Percentiles rank a stretch among this genome's conserved stretches.
phyloP scores from a whole-genome alignment of 1,284 basidiomycete species.

The Cryptococcus sp. region DNA sequence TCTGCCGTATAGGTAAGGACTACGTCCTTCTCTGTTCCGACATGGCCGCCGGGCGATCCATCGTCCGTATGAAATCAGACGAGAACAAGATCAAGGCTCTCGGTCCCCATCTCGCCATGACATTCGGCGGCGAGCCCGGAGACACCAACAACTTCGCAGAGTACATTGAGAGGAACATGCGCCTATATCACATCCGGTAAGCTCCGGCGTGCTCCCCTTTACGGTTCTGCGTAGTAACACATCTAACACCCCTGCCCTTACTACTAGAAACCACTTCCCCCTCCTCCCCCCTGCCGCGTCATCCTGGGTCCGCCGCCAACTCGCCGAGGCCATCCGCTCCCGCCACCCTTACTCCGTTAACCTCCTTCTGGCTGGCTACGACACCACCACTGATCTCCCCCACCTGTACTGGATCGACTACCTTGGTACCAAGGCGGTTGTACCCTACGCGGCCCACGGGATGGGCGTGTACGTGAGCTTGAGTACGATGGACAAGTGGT shows the following conservation, averaged over 20 bases:
- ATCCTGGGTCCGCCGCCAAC: constrained; percentile 85
- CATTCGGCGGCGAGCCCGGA: constrained; percentile 91
- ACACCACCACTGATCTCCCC: constrained; percentile 59
- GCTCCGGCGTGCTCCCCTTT: constrained; percentile 19
- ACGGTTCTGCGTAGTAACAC: neutral
- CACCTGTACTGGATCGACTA: constrained; percentile 96
- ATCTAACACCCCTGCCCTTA: neutral
- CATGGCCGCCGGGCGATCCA: constrained; percentile 78
- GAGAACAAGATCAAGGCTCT: constrained; percentile 96
- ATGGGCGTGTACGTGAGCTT: constrained; percentile 91
- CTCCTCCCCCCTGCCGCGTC: constrained; percentile 87
- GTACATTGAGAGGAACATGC: constrained; percentile 91
- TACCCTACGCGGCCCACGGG: constrained; percentile 93
- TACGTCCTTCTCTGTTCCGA: constrained; percentile 90
- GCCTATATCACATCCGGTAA: constrained; percentile 89
- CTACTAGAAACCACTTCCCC: constrained; percentile 55
- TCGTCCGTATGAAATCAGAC: constrained; percentile 96
- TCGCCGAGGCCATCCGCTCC: constrained; percentile 86
- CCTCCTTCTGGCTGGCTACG: constrained; percentile 87
- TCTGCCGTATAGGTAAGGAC: constrained; percentile 76
- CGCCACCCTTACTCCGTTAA: constrained; percentile 88
- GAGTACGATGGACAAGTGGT: constrained; percentile 82
- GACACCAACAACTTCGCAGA: constrained; percentile 98
- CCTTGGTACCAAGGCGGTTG: constrained; percentile 79
- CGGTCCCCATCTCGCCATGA: constrained; percentile 89